Evolutionary conservation across 306 rosid genomes (phyloP).

Genomic region (Gastrolobium villosum): DNA sequence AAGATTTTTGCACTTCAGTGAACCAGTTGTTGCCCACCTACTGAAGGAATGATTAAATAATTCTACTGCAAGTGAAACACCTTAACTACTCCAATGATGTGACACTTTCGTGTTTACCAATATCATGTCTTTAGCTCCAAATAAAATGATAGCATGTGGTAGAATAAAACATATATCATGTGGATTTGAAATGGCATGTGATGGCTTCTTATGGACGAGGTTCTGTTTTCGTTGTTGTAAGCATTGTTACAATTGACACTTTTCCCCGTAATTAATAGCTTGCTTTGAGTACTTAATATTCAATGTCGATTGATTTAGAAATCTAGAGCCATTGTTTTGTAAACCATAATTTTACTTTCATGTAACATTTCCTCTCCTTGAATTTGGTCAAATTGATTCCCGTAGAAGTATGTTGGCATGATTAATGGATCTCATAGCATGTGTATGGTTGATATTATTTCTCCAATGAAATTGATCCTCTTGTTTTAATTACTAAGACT

Average conservation of each 20-base stretch:
- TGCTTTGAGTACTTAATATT: background rate
- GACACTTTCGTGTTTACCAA: conserved; percentile 20
- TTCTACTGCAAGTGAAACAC: conserved; percentile 24
- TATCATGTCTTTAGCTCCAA: conserved; percentile 29
- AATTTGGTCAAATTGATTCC: conserved; percentile 24
- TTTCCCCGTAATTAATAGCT: background rate
- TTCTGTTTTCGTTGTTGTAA: conserved; percentile 1
- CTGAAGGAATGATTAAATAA: conserved; percentile 37
- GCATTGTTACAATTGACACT: conserved; percentile 27
- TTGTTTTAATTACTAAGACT: conserved; percentile 12
- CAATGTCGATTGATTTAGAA: conserved; percentile 25
- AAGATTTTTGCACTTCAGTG: conserved; percentile 18
- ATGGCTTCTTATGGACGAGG: conserved; percentile 21
- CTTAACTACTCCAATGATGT: conserved; percentile 30
- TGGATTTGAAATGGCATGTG: conserved; percentile 8
- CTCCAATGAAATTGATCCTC: conserved; percentile 25
- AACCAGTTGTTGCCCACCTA: conserved; percentile 29
- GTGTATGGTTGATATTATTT: conserved; percentile 21
- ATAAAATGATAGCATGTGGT: conserved; percentile 35
- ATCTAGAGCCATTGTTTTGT: conserved; percentile 29
- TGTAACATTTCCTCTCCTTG: conserved; percentile 37
- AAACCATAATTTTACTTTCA: background rate
- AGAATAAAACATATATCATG: conserved; percentile 36
- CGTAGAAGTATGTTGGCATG: conserved; percentile 11
- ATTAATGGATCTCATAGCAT: conserved; percentile 18